Conservation (phyloP, 2,329 filamentous ascomycete genomes). For the Neonectria coccinea region DNA sequence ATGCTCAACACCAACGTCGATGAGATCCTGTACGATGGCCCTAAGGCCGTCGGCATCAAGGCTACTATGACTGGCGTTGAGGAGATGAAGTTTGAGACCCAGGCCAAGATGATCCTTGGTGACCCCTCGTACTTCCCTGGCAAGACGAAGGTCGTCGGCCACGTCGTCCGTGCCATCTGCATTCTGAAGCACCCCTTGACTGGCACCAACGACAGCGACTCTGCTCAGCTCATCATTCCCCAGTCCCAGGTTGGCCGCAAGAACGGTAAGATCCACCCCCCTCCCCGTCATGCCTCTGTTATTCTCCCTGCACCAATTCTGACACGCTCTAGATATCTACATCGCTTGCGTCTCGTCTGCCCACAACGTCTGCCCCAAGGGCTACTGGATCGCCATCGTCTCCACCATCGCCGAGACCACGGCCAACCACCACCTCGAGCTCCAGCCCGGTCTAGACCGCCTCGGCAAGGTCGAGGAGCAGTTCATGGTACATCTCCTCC, state of each 20-base stretch:
- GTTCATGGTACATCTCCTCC: constrained; percentile 77
- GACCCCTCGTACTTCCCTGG: constrained; percentile 96
- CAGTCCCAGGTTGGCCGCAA: constrained; percentile 97
- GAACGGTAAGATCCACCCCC: constrained; percentile 74
- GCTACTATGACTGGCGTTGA: constrained; percentile 93
- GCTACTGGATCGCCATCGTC: constrained; percentile 98
- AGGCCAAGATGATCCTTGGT: constrained; percentile 94
- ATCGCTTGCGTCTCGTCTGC: constrained; percentile 94
- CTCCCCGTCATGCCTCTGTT: neutral
- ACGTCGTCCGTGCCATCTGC: constrained; percentile 96
- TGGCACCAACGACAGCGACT: constrained; percentile 89
- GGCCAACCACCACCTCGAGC: constrained; percentile 95
- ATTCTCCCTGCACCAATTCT: constrained; percentile 8
- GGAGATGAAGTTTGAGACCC: constrained; percentile 96
- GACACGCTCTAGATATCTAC: constrained; percentile 80
- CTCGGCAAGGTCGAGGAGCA: constrained; percentile 96
- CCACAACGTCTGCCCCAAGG: constrained; percentile 98
- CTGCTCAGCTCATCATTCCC: constrained; percentile 94
- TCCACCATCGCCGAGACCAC: constrained; percentile 94
- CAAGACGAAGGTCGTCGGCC: constrained; percentile 88
- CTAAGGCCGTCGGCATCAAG: constrained; percentile 94
- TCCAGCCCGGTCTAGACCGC: constrained; percentile 90
- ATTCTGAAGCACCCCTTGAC: constrained; percentile 95
- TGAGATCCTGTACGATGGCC: constrained; percentile 85
- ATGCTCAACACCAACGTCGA: constrained; percentile 98